These are phyloP conservation scores for Claviceps cyperi DNA, from an alignment of 2,329 filamentous ascomycete species.

Conservation along the genomic window DNA sequence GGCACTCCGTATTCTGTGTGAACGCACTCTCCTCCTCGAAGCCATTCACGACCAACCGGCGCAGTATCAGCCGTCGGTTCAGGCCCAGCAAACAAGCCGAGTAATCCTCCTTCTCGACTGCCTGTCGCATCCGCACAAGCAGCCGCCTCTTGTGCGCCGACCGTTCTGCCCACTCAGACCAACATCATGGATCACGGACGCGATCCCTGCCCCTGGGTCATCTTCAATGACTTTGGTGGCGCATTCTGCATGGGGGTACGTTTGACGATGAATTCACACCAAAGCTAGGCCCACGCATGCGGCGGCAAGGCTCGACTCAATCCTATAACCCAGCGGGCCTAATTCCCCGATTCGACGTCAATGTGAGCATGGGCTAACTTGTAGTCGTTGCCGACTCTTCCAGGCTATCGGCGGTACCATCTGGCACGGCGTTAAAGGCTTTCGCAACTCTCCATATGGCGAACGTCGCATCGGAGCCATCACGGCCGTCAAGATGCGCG, in stretches of 20 bases:
- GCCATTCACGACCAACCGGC: not conserved
- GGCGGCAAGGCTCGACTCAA: not conserved
- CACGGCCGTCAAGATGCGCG: constrained; percentile 94
- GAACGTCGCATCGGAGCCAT: constrained; percentile 91
- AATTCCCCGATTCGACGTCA: not conserved
- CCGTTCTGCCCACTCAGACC: not conserved
- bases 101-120: not conserved
- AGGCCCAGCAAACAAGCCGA: not conserved
- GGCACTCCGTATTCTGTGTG: not conserved
- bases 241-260: constrained; percentile 93
- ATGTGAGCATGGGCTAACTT: not conserved
- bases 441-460: constrained; percentile 77
- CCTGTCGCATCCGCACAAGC: not conserved
- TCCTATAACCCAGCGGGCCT: no score
- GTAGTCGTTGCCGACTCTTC: not conserved
- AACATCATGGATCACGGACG: constrained; percentile 79
- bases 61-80: not conserved
- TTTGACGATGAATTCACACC: constrained; percentile 3
- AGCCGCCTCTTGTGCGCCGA: not conserved
- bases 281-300: not conserved
- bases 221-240: constrained; percentile 93
- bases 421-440: constrained; percentile 96
- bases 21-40: not conserved
- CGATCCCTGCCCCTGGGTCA: constrained; percentile 94
- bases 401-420: constrained; percentile 67